Conservation (phyloP, 106 monocot species). For the Triglochin maritima region DNA sequence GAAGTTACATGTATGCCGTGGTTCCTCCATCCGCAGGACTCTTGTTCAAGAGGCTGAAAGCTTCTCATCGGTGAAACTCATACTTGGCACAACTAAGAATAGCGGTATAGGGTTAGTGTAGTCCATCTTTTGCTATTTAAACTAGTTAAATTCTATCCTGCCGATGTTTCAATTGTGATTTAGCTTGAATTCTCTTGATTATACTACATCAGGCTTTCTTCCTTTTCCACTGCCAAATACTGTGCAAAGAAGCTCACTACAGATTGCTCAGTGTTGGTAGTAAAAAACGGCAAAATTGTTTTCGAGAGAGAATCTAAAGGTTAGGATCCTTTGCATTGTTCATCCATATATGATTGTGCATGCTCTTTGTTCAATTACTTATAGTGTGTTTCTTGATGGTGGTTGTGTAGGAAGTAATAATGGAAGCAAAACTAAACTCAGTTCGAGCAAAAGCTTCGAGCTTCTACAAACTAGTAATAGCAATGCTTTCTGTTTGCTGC, state of each 20-base stretch:
- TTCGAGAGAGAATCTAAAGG: constrained; percentile 40
- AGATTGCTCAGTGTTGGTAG: constrained; percentile 51
- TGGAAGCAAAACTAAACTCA: not conserved
- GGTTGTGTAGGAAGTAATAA: not conserved
- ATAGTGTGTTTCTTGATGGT: not conserved
- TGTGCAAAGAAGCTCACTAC: constrained; percentile 43
- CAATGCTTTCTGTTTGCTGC: not conserved
- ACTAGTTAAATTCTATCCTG: not conserved
- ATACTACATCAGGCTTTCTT: constrained; percentile 19
- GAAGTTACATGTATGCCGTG: constrained; percentile 53
- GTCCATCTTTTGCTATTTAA: not conserved
- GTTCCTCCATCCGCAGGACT: constrained; percentile 37
- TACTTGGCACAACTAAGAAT: constrained; percentile 37
- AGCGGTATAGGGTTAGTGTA: constrained; percentile 30
- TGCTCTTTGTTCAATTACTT: not conserved
- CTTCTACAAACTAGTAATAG: not conserved
- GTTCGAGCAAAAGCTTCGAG: not conserved
- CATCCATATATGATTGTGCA: not conserved
- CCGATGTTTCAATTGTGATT: not conserved
- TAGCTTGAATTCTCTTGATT: not conserved
- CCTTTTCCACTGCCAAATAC: constrained; percentile 46
- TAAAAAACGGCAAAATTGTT: constrained; percentile 64
- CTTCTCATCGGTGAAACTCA: constrained; percentile 25
- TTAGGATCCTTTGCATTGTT: constrained; percentile 2
- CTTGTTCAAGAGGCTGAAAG: constrained; percentile 30